These are phyloP conservation scores for Coffea eugenioides DNA, from an alignment of 257 asterid genomes.

Conservation along the genomic window DNA sequence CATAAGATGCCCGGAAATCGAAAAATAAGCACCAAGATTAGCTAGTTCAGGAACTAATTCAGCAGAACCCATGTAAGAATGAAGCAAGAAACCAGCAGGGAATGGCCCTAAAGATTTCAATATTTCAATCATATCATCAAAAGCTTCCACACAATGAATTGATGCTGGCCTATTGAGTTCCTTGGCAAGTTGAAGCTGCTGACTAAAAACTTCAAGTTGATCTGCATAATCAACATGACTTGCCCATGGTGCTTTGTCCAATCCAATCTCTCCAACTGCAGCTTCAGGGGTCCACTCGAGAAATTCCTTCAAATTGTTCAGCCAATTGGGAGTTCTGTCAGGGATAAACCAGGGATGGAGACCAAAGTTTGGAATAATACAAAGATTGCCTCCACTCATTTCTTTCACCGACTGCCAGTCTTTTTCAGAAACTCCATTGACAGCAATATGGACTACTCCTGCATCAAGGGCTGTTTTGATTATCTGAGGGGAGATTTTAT, in stretches of 20 bases:
- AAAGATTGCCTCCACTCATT: background rate
- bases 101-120: conserved; percentile 5
- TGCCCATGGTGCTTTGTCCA: conserved; percentile 17
- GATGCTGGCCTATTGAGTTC: conserved; percentile 8
- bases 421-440: conserved; percentile 15
- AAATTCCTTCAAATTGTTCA: background rate
- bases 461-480: background rate
- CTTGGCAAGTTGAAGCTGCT: conserved; percentile 9
- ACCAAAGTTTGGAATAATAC: conserved; percentile 9
- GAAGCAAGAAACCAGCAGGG: conserved; percentile 7
- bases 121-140: conserved; percentile 8
- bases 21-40: conserved; percentile 5
- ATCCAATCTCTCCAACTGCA: conserved; percentile 16
- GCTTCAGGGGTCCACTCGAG: background rate
- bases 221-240: conserved; percentile 4
- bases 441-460: conserved; percentile 7
- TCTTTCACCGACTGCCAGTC: conserved; percentile 10
- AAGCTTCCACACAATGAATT: conserved; percentile 15
- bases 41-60: conserved; percentile 7
- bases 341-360: conserved; percentile 12
- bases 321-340: conserved; percentile 10
- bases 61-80: background rate
- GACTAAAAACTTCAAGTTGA: conserved; percentile 10
- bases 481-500: background rate
- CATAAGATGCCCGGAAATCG: conserved; percentile 15